These are phyloP conservation scores for Calonectria naviculata DNA, from an alignment of 2,329 filamentous ascomycete genomes.

Conservation along the genomic window DNA sequence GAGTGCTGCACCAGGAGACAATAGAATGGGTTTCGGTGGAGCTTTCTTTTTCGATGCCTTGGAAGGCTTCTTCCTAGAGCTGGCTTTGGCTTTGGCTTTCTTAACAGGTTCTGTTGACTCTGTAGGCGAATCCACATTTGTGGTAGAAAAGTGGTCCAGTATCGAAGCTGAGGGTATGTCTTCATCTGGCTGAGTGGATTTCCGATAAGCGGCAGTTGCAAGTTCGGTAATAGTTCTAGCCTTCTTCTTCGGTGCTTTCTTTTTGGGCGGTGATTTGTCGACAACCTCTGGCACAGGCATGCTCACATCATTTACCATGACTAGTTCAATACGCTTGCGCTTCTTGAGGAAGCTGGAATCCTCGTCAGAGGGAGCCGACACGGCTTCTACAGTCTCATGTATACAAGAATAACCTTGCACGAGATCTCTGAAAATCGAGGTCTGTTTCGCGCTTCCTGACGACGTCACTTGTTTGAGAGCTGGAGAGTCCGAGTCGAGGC, in stretches of 20 bases:
- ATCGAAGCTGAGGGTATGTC: conserved; percentile 51
- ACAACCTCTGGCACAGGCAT: conserved; percentile 33
- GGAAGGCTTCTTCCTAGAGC: conserved; percentile 44
- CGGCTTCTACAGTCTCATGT: conserved; percentile 32
- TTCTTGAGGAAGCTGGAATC: conserved; percentile 58
- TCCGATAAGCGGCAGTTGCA: conserved; percentile 76
- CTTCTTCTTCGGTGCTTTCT: conserved; percentile 74
- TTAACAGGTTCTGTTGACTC: conserved; percentile 12
- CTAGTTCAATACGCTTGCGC: conserved; percentile 66
- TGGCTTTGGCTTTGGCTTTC: conserved; percentile 48
- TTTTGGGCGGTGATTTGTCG: conserved; percentile 52
- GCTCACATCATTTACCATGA: conserved; percentile 48
- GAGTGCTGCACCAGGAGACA: conserved; percentile 77
- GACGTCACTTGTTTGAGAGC: conserved; percentile 23
- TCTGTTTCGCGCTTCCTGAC: conserved; percentile 15
- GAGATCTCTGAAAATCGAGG: conserved; percentile 56
- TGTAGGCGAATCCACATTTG: not conserved
- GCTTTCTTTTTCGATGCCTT: conserved; percentile 53
- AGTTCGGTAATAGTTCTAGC: conserved; percentile 81
- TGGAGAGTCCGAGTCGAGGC: conserved; percentile 46
- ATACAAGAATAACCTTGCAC: conserved; percentile 54
- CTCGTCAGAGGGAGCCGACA: conserved; percentile 32
- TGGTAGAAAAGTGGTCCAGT: conserved; percentile 53
- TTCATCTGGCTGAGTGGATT: conserved; percentile 45
- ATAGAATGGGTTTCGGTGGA: conserved; percentile 61